Percentiles rank a stretch among this genome's conserved stretches.
Conservation (phyloP, 108 stramenopile genomes). For the Conticribra weissflogii region DNA sequence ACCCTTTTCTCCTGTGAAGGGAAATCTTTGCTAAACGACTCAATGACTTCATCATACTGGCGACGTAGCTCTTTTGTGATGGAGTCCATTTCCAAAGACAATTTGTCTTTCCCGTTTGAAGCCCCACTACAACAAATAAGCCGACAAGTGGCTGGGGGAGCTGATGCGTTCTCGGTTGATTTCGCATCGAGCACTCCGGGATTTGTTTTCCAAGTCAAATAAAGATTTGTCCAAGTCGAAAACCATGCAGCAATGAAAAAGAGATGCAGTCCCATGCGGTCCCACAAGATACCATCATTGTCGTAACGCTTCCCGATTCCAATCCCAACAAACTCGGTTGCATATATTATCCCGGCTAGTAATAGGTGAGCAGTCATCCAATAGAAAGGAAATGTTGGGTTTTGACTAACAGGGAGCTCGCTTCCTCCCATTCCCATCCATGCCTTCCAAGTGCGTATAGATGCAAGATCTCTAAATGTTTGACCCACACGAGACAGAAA, state of each 20-base stretch:
- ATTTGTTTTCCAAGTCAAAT: conserved; percentile 63
- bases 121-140: conserved; percentile 25
- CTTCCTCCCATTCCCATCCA: conserved; percentile 74
- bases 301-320: conserved; percentile 25
- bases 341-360: conserved; percentile 54
- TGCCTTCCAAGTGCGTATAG: conserved; percentile 63
- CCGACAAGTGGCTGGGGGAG: conserved; percentile 24
- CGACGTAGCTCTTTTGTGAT: conserved; percentile 55
- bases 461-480: conserved; percentile 40
- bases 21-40: conserved; percentile 63
- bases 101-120: conserved; percentile 44
- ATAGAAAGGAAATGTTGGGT: conserved; percentile 76
- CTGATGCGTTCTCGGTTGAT: conserved; percentile 22
- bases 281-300: conserved; percentile 63
- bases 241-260: conserved; percentile 52
- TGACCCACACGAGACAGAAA: conserved; percentile 32
- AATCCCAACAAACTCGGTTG: conserved; percentile 46
- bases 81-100: conserved; percentile 49
- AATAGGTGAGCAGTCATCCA: conserved; percentile 60
- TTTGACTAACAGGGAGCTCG: conserved; percentile 62
- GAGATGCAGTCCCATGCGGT: conserved; percentile 57
- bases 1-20: conserved; percentile 44
- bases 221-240: conserved; percentile 66
- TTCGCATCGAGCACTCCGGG: conserved; percentile 71
- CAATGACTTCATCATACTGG: conserved; percentile 80